Conservation (phyloP, 83 land plant genomes). For the Picea abies region DNA sequence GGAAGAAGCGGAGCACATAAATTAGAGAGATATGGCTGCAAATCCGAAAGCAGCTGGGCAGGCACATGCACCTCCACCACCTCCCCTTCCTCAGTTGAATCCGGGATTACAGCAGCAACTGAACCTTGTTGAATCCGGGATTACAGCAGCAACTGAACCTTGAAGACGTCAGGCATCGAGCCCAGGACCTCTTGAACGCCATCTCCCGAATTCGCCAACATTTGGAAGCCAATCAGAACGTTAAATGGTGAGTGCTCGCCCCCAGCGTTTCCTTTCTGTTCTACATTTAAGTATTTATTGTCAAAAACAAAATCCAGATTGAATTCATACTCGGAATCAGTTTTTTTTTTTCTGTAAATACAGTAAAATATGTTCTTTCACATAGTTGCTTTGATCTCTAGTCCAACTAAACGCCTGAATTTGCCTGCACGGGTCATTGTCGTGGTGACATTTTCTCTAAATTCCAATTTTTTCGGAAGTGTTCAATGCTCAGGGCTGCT, state of each 20-base stretch:
- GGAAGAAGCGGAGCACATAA: no score
- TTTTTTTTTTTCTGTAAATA: no score
- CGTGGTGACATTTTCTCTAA: no score
- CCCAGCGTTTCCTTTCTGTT: background rate
- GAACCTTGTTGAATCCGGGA: slow-evolving; percentile 68
- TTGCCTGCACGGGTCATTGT: no score
- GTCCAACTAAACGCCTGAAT: no score
- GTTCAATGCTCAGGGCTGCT: no score
- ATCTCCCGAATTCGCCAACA: slow-evolving; percentile 86
- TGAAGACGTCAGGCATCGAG: slow-evolving; percentile 78
- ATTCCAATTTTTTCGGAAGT: no score
- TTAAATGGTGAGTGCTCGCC: slow-evolving; percentile 65
- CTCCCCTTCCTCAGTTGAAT: slow-evolving; percentile 28
- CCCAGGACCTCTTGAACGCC: slow-evolving; percentile 78
- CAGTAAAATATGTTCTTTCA: no score
- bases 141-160: slow-evolving; percentile 87
- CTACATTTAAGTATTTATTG: background rate
- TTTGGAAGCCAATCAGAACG: slow-evolving; percentile 70
- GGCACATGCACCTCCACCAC: no score
- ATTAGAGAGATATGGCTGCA: no score
- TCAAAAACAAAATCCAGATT: background rate
- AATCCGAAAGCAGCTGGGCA: no score
- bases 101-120: slow-evolving; percentile 75
- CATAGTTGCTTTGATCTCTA: background rate
- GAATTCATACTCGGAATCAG: no score